Conservation (phyloP, 2,329 filamentous ascomycete species). For the Bisporella sp. region DNA sequence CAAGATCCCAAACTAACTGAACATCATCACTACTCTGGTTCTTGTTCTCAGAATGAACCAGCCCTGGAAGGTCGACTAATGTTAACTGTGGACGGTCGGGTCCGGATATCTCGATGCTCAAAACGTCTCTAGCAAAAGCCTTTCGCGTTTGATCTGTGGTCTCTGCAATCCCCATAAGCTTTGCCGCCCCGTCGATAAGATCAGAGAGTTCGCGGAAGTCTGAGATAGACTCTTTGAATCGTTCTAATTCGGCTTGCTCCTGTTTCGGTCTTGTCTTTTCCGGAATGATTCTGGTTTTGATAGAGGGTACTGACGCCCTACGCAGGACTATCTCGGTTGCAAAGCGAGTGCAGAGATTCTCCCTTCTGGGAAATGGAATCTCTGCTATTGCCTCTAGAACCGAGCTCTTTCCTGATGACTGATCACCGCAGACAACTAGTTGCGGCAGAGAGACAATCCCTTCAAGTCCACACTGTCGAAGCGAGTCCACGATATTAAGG, state of each 20-base stretch:
- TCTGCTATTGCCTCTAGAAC: neutral
- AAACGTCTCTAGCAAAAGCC: slow-evolving; percentile 14
- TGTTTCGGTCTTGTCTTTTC: slow-evolving; percentile 3
- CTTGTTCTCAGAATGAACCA: slow-evolving; percentile 29
- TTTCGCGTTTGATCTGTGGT: slow-evolving; percentile 1
- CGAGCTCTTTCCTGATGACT: neutral
- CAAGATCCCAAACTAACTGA: slow-evolving; percentile 42
- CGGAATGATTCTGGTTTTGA: slow-evolving; percentile 6
- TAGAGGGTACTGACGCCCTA: slow-evolving; percentile 1
- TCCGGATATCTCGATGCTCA: slow-evolving; percentile 15
- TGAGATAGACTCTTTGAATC: slow-evolving; percentile 1
- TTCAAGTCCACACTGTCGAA: neutral
- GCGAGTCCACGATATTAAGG: slow-evolving; percentile 1
- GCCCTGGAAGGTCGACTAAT: slow-evolving; percentile 51
- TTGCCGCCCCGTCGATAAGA: slow-evolving; percentile 5
- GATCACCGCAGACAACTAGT: neutral
- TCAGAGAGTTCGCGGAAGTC: slow-evolving; percentile 2
- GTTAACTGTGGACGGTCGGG: slow-evolving; percentile 43
- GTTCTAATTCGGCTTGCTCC: slow-evolving; percentile 4
- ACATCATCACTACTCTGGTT: too few species aligned
- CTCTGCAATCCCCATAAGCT: slow-evolving; percentile 6
- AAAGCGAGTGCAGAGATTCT: slow-evolving; percentile 35
- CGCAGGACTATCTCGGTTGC: slow-evolving; percentile 36
- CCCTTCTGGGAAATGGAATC: slow-evolving; percentile 32
- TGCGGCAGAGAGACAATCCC: neutral